These are phyloP conservation scores for Lentinus brumalis DNA, from an alignment of 768 basidiomycete genomes.

Conservation along the genomic window DNA sequence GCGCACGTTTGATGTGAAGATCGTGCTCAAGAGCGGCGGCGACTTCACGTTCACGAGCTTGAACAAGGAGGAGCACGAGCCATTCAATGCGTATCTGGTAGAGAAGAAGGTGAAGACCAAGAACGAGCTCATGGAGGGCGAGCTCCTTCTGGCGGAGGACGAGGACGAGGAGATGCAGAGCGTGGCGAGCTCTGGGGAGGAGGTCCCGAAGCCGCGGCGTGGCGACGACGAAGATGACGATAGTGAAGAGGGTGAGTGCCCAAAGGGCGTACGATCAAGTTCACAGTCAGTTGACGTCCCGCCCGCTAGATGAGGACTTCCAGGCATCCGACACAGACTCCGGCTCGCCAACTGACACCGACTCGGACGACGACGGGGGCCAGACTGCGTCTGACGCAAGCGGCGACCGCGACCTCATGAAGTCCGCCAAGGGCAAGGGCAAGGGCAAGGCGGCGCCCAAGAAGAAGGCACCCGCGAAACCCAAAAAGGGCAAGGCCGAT, in stretches of 20 bases:
- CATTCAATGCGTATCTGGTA: slow-evolving; percentile 81
- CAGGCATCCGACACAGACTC: slow-evolving; percentile 79
- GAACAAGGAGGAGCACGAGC: slow-evolving; percentile 93
- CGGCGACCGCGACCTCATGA: slow-evolving; percentile 69
- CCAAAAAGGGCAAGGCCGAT: slow-evolving; percentile 24
- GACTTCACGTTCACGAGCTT: slow-evolving; percentile 92
- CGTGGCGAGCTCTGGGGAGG: slow-evolving; percentile 69
- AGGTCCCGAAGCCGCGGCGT: slow-evolving; percentile 49
- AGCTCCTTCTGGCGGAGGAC: slow-evolving; percentile 73
- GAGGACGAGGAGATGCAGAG: slow-evolving; percentile 84
- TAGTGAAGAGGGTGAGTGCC: slow-evolving; percentile 64
- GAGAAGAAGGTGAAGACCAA: slow-evolving; percentile 93
- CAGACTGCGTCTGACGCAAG: slow-evolving; percentile 84
- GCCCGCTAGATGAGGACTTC: slow-evolving; percentile 81
- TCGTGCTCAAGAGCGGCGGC: slow-evolving; percentile 81
- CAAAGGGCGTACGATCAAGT: too few species aligned
- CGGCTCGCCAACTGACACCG: slow-evolving; percentile 83
- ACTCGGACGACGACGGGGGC: slow-evolving; percentile 68
- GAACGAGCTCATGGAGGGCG: slow-evolving; percentile 93
- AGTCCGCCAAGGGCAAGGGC: slow-evolving; percentile 37
- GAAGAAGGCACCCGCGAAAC: slow-evolving; percentile 36
- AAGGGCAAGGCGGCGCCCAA: slow-evolving; percentile 29
- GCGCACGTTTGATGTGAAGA: slow-evolving; percentile 91
- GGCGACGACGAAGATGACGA: slow-evolving; percentile 79
- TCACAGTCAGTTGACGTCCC: neutral